Conservation (phyloP, 148 eudicot genomes). For the Rhododendron williamsianum region DNA sequence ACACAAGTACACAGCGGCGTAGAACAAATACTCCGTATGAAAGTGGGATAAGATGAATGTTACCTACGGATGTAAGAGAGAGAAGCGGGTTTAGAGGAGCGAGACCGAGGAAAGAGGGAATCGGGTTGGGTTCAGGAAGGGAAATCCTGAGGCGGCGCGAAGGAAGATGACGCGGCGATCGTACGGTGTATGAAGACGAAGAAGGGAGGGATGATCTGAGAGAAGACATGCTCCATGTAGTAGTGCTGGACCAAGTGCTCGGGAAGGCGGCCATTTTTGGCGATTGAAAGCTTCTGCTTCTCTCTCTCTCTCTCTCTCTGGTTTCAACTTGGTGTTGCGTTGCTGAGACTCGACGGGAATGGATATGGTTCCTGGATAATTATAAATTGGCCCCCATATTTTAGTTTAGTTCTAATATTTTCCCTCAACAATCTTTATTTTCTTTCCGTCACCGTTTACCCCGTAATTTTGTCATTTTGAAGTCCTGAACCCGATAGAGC, state of each 20-base stretch:
- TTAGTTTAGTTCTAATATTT: background rate
- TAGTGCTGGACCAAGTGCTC: conserved; percentile 14
- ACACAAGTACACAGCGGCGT: background rate
- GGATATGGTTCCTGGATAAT: conserved; percentile 15
- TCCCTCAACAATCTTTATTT: background rate
- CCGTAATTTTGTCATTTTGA: no score
- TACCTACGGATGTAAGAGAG: conserved; percentile 40
- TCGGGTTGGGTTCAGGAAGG: conserved; percentile 25
- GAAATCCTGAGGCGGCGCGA: conserved; percentile 26
- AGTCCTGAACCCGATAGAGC: no score
- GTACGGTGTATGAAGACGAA: conserved; percentile 12
- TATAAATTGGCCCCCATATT: background rate
- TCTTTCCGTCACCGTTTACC: background rate
- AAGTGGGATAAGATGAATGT: background rate
- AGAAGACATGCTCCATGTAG: conserved; percentile 59
- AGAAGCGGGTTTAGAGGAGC: conserved; percentile 54
- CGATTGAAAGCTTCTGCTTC: background rate
- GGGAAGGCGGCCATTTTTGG: conserved; percentile 6
- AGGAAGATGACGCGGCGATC: background rate
- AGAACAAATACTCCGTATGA: background rate
- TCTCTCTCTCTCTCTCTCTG: background rate
- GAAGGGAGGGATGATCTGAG: conserved; percentile 50
- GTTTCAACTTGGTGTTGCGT: background rate
- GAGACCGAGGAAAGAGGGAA: conserved; percentile 45
- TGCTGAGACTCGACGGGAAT: background rate